Conservation (phyloP, 805 yeast species). For the Ogataea corticis region DNA sequence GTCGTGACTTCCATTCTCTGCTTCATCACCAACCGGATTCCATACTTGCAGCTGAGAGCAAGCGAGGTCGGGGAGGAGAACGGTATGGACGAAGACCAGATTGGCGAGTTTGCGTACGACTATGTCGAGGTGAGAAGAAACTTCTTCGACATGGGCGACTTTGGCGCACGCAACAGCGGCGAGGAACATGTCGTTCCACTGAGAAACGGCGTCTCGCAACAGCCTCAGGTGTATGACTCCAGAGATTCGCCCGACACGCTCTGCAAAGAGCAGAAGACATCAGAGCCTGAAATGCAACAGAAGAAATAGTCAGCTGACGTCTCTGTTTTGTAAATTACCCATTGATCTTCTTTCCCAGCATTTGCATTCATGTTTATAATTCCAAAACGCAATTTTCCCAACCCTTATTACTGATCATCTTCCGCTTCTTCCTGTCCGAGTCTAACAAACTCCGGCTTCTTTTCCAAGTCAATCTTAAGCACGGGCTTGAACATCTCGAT, state of each 20-base stretch:
- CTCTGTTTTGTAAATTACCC: no score
- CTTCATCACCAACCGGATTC: constrained; percentile 70
- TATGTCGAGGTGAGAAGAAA: constrained; percentile 96
- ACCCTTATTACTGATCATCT: not conserved
- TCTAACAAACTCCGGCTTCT: constrained; percentile 66
- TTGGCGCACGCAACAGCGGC: constrained; percentile 4
- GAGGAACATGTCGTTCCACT: constrained; percentile 1
- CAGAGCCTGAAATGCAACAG: not conserved
- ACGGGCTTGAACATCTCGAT: constrained; percentile 79
- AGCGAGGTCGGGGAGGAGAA: constrained; percentile 80
- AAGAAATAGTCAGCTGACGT: not conserved
- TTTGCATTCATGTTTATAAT: constrained; percentile 1
- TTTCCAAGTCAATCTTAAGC: constrained; percentile 45
- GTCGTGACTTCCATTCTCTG: constrained; percentile 80
- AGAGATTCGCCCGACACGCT: not conserved
- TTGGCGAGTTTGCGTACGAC: constrained; percentile 98
- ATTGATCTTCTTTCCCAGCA: not conserved
- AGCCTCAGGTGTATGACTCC: constrained; percentile 2
- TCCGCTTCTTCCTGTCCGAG: constrained; percentile 7
- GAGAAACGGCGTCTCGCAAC: not conserved
- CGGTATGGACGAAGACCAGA: constrained; percentile 95
- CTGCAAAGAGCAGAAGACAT: constrained; percentile 1
- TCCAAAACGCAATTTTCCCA: not conserved
- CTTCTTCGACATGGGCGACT: constrained; percentile 49
- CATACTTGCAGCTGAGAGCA: constrained; percentile 79